Evolutionary conservation across 306 rosid genomes (phyloP).

Genomic region (Luffa acutangula): DNA sequence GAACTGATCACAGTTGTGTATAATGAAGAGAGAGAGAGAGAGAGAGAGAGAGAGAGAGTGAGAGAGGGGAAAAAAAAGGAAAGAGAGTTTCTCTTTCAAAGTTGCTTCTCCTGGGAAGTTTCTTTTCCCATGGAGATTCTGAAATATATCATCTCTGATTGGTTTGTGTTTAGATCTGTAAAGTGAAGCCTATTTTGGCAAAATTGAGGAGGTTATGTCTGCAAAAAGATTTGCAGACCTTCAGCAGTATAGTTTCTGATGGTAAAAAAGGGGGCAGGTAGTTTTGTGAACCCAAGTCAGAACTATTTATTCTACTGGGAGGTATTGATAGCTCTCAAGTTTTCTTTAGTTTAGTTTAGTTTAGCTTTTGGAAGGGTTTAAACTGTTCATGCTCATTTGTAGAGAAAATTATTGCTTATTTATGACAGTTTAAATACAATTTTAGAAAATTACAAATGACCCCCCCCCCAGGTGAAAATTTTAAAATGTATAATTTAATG

Average conservation of each 20-base stretch:
- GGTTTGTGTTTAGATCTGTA: constrained; percentile 1
- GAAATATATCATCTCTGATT: background rate
- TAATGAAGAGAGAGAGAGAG: background rate
- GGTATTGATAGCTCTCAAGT: background rate
- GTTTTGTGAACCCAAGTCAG: background rate
- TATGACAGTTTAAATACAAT: too few species aligned
- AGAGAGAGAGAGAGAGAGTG: too few species aligned
- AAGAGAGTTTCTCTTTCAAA: background rate
- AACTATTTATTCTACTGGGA: background rate
- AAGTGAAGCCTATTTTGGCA: background rate
- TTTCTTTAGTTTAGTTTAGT: too few species aligned
- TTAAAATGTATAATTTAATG: too few species aligned
- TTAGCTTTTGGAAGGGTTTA: too few species aligned
- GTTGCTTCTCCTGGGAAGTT: background rate
- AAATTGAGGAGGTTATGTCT: background rate
- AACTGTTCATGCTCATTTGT: background rate
- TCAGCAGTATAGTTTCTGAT: background rate
- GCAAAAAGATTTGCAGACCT: background rate
- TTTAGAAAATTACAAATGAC: too few species aligned
- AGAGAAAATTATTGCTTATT: background rate
- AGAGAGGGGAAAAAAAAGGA: background rate
- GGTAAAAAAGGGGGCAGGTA: background rate
- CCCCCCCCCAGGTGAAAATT: too few species aligned
- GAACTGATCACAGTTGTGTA: constrained; percentile 1
- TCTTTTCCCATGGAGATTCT: background rate